Evolutionary conservation across 148 eudicot genomes (phyloP).

Genomic region (Rhododendron griersonianum): DNA sequence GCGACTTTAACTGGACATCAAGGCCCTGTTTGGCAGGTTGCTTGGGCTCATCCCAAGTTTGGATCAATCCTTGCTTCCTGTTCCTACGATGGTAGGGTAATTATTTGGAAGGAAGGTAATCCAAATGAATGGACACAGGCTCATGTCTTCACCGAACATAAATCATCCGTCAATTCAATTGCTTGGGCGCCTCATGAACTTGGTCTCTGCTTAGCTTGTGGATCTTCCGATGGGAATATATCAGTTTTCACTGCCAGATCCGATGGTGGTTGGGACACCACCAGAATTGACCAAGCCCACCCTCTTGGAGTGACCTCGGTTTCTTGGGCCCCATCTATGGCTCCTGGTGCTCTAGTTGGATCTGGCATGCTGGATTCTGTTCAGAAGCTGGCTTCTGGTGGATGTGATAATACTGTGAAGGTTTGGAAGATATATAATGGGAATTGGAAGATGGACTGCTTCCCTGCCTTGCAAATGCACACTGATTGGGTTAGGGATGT

Average conservation of each 20-base stretch:
- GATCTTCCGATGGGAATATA: conserved; percentile 86
- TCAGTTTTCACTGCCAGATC: conserved; percentile 65
- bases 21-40: conserved; percentile 95
- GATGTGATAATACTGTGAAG: conserved; percentile 81
- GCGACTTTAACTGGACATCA: conserved; percentile 79
- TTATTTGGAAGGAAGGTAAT: conserved; percentile 93
- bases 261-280: conserved; percentile 86
- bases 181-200: conserved; percentile 92
- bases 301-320: conserved; percentile 93
- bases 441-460: conserved; percentile 87
- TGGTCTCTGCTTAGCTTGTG: conserved; percentile 88
- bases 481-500: conserved; percentile 91
- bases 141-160: conserved; percentile 75
- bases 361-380: conserved; percentile 64
- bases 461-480: conserved; percentile 86
- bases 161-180: conserved; percentile 85
- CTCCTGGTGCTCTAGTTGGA: conserved; percentile 76
- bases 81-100: conserved; percentile 86
- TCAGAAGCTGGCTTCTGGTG: conserved; percentile 83
- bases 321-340: conserved; percentile 87
- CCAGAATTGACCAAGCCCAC: conserved; percentile 82
- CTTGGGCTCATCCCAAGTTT: conserved; percentile 93
- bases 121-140: conserved; percentile 80
- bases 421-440: conserved; percentile 80
- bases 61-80: conserved; percentile 84